Base-by-base conservation (phyloP, 306 rosid genomes). In the Cajanus cajan region DNA sequence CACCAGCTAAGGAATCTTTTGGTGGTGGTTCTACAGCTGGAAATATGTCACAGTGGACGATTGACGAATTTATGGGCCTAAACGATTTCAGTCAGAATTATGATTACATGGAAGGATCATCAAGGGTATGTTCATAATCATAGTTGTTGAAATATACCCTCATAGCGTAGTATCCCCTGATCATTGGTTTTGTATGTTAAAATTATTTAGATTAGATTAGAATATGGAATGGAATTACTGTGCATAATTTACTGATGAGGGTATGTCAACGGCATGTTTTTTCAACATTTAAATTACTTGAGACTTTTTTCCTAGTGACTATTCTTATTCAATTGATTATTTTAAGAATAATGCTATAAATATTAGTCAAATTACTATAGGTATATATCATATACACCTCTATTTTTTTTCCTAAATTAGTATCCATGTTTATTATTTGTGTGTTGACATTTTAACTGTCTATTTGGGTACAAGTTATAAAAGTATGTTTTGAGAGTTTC, bases 101-200 rank as follows among this genome's bases (percentile, higher is more conserved):
- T 62, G 88, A 86, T 50, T 90, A 65, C 90, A 86, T 84, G 88
- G 97, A 90, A 63, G 96, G 86, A 77, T 88, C 98, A 40, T 90
- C 96, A 73, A 90, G 91, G 96, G 99, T 91, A 72, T 55, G 92
- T 21, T 73, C 47, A 63, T 74, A 78, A 81, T 73, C 47, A 63
- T 74, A 78, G 83, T 51, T 85, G 58, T 70, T 65, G 54, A 57
- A 48, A 16, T 44, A 37, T 57, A 28, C 16, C 12, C 48, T 78
- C 47, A 37, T 25, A 8, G 9, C 15, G 31, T 6, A 12, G 33
- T 41, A 25, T 67, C 28, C 25, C 2, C 22, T 52, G 25, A 19
- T 64, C 13, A 22, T 19, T 52, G 36, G 68, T 79, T 74, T 62
- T 18, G 28, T 68, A 45, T 61, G 50, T 79, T 33, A 34, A 12